Evolutionary conservation across 169 alveolate species (phyloP).

Genomic region (Eimeria maxima): DNA sequence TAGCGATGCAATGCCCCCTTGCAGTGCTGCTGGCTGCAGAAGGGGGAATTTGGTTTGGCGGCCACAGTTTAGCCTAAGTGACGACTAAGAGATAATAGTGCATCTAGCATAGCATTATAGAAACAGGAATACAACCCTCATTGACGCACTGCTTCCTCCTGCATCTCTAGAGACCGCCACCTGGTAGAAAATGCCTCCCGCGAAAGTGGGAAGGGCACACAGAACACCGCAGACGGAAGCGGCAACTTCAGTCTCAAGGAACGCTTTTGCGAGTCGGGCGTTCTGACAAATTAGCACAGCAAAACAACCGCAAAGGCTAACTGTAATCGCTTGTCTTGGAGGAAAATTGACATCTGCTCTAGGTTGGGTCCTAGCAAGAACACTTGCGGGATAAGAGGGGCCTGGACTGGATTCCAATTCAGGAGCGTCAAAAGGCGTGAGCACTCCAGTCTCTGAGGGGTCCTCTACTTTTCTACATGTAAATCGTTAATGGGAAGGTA

Average conservation of each 20-base stretch:
- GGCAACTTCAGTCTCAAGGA: slow-evolving; percentile 55
- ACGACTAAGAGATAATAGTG: not conserved
- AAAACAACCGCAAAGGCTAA: not conserved
- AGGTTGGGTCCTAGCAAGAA: not conserved
- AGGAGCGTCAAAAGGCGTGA: not conserved
- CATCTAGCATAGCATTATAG: not conserved
- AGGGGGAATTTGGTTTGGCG: not conserved
- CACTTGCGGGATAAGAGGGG: not conserved
- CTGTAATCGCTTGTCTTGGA: not conserved
- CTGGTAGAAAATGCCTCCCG: slow-evolving; percentile 28
- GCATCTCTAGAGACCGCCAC: slow-evolving; percentile 72
- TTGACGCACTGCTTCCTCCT: slow-evolving; percentile 65
- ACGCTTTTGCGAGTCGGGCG: slow-evolving; percentile 48
- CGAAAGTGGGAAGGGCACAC: slow-evolving; percentile 26
- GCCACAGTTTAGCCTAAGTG: not conserved
- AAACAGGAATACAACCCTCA: not conserved
- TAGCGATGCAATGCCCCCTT: not conserved
- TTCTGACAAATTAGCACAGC: slow-evolving; percentile 3
- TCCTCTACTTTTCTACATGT: not conserved
- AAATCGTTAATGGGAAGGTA: not conserved
- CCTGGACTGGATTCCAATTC: not conserved
- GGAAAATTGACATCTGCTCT: not conserved
- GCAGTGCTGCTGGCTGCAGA: not conserved
- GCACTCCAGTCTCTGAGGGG: not conserved
- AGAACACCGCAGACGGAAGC: slow-evolving; percentile 65